A percentile compares a stretch with the other conserved stretches of the same genome.
Evolutionary conservation across 306 rosid genomes (phyloP).

Genomic region (Pterocarpus santalinus): DNA sequence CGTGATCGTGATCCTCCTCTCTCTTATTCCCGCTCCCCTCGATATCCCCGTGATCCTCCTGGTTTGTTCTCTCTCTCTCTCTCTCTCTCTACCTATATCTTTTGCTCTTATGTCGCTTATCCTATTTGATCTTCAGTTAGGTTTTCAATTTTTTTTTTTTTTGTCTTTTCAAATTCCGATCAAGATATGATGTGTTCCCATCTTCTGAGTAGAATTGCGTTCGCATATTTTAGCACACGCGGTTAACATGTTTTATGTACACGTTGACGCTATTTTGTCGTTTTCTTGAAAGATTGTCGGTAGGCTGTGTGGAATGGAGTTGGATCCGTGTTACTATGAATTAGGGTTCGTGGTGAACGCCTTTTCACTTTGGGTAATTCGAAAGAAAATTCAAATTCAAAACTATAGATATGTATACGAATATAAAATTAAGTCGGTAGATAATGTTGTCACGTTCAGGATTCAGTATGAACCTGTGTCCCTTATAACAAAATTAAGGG

Average conservation of each 20-base stretch:
- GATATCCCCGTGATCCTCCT: constrained; percentile 23
- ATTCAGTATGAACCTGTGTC: neutral
- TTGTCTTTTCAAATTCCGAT: neutral
- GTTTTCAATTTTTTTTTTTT: neutral
- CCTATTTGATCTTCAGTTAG: neutral
- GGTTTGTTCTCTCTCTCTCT: constrained; percentile 24
- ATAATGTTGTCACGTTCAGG: neutral
- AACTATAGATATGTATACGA: neutral
- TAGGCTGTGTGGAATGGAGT: neutral
- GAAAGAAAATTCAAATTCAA: neutral
- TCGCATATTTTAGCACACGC: neutral
- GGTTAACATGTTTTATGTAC: neutral
- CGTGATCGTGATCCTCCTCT: constrained; percentile 22
- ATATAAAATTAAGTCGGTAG: neutral
- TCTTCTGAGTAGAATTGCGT: neutral
- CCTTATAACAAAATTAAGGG: neutral
- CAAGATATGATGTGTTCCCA: neutral
- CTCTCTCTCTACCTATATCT: neutral
- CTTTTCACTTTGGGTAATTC: neutral
- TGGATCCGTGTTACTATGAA: neutral
- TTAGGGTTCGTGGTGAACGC: neutral
- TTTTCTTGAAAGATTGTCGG: neutral
- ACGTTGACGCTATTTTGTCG: neutral
- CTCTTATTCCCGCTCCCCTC: constrained; percentile 38
- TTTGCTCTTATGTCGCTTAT: neutral